Percentiles rank a stretch among this genome's conserved stretches.
These are phyloP conservation scores for Cyclotella kingstonii DNA, from an alignment of 108 stramenopile genomes.

Conservation along the genomic window DNA sequence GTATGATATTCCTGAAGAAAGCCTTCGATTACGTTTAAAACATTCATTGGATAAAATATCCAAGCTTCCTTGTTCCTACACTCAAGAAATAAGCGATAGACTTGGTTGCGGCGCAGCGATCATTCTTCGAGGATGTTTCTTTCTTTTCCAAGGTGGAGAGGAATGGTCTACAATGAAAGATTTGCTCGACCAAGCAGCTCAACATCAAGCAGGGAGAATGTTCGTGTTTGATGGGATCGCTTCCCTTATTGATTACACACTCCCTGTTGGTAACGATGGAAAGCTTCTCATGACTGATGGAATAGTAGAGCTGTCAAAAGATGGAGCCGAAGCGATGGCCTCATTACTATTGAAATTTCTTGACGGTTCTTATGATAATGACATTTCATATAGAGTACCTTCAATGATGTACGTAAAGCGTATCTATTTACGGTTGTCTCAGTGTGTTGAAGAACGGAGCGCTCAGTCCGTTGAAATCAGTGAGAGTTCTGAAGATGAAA, in stretches of 20 bases:
- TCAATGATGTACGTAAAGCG: conserved; percentile 78
- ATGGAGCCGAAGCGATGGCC: conserved; percentile 51
- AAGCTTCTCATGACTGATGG: conserved; percentile 21
- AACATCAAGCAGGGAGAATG: conserved; percentile 51
- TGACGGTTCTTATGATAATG: conserved; percentile 60
- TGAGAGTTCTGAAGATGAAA: not conserved
- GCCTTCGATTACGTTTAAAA: conserved; percentile 51
- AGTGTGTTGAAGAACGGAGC: not conserved
- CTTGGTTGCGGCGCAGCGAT: conserved; percentile 82
- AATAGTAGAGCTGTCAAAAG: conserved; percentile 42
- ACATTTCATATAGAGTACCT: conserved; percentile 55
- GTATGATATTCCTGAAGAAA: conserved; percentile 55
- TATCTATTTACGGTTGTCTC: conserved; percentile 57
- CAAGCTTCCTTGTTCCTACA: conserved; percentile 49
- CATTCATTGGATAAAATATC: conserved; percentile 54
- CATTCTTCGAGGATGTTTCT: conserved; percentile 60
- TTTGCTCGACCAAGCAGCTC: conserved; percentile 60
- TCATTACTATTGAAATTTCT: conserved; percentile 62
- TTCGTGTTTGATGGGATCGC: conserved; percentile 85
- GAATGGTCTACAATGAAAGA: conserved; percentile 73
- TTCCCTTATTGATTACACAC: conserved; percentile 55
- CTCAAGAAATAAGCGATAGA: conserved; percentile 57
- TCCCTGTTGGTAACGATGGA: conserved; percentile 25
- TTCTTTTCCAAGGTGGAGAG: conserved; percentile 52
- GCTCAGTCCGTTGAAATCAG: not conserved